phyloP scores from a whole-genome alignment of 768 basidiomycete genomes.

The Psilocybe tampanensis region DNA sequence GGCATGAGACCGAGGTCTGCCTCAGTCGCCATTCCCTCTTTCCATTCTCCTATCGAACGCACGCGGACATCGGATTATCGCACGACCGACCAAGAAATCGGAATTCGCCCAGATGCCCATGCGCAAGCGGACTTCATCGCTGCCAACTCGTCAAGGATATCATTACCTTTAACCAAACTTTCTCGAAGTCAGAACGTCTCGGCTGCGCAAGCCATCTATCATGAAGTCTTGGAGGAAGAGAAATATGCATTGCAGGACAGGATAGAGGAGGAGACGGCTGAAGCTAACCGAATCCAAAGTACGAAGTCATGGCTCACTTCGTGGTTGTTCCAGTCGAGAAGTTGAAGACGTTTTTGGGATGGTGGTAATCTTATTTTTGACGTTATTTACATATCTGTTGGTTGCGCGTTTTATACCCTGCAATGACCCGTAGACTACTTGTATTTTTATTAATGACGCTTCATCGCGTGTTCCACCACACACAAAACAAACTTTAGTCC shows the following conservation, averaged over 20 bases:
- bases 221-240: constrained; percentile 75
- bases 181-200: constrained; percentile 47
- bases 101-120: constrained; percentile 44
- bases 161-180: constrained; percentile 28
- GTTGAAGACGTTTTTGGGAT: constrained; percentile 23
- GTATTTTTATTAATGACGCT: not conserved
- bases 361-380: not conserved
- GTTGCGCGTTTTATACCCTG: not conserved
- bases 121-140: constrained; percentile 46
- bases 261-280: constrained; percentile 49
- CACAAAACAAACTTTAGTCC: not conserved
- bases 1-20: constrained; percentile 34
- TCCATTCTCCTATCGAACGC: constrained; percentile 25
- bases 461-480: not conserved
- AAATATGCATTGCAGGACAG: constrained; percentile 54
- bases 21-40: constrained; percentile 36
- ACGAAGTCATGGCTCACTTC: constrained; percentile 63
- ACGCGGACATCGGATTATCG: constrained; percentile 3
- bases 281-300: constrained; percentile 44
- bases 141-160: constrained; percentile 37
- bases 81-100: constrained; percentile 37
- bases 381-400: not conserved
- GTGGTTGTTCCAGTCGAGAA: constrained; percentile 60
- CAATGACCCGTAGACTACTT: not conserved
- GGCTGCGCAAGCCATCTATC: constrained; percentile 62